Evolutionary conservation across 225 moss, liverwort and hornwort species (phyloP), one percentile per base, ranked within the genome.

Genomic region (Takakia lepidozioides): DNA sequence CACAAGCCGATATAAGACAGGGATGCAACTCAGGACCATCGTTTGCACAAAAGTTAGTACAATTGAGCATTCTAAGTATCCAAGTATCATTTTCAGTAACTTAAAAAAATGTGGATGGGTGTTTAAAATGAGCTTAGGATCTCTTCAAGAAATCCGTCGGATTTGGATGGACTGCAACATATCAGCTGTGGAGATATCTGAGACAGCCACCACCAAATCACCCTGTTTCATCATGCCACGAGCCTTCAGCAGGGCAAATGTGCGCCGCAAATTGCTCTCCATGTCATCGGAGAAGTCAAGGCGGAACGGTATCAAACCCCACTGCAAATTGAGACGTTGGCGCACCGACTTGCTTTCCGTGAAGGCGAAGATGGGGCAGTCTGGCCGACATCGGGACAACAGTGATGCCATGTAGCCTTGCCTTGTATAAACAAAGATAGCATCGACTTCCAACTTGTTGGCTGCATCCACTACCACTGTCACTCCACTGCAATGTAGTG

Each of bases 141-240:
- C n/a, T n/a, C 3, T 44, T 85, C 63, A 98, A 26, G 87, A 87
- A 25, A 98, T 91, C 29, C 82, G 81, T 16, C 90, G 77, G 44
- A 98, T 80, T 63, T 91, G 91, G 45, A 98, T 91, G 27, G 91
- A 91, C 60, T 98, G 98, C 43, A 85, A 64, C 67, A 87, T 72
- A 25, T 91, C 91, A 25, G 78, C 54, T 0, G 56, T 51, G 51
- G 81, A 78, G 62, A 98, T 77, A 62, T 98, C 98, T 7, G 98
- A 87, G 39, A 98, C 91, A 27, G 91, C 98, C 42, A 98, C 91
- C 15, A 98, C 63, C 10, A 98, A 62, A 59, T 98, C 98, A 18
- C 98, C 98, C 1, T 82, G 80, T 63, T 91, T 91, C 85, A 91
- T 83, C 98, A 98, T 98, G 26, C 98, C 98, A 25, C 98, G 85